phyloP scores from a whole-genome alignment of 106 monocot species.

The Hemerocallis citrina region DNA sequence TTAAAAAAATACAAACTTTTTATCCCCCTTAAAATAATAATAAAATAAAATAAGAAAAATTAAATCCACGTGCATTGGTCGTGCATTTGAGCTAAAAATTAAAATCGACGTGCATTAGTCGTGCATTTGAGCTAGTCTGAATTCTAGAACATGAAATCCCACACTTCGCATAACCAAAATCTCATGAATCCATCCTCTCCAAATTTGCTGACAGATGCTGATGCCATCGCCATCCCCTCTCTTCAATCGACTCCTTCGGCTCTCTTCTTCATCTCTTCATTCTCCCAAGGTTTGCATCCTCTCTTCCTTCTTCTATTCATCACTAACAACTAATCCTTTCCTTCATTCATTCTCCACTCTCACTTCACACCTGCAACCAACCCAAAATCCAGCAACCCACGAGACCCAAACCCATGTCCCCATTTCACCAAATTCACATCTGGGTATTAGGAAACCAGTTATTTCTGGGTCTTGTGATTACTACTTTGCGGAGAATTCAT shows the following conservation, averaged over 20 bases:
- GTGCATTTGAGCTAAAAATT: too few species aligned
- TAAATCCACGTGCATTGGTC: too few species aligned
- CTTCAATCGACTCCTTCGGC: neutral
- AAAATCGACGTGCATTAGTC: too few species aligned
- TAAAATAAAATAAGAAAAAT: too few species aligned
- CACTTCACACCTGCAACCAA: neutral
- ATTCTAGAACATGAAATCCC: too few species aligned
- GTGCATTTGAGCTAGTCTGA: too few species aligned
- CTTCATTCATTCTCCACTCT: neutral
- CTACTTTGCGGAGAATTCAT: constrained; percentile 19
- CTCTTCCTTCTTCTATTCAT: neutral
- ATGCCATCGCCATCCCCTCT: neutral
- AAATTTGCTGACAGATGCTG: neutral
- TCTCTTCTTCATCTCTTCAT: neutral
- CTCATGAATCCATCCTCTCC: neutral
- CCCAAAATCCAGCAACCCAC: neutral
- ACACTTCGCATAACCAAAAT: neutral
- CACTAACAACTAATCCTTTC: constrained; percentile 4
- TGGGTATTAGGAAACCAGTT: constrained; percentile 22
- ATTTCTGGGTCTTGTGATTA: constrained; percentile 30
- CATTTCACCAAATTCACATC: constrained; percentile 3
- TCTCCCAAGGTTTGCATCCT: neutral
- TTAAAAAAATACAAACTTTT: too few species aligned
- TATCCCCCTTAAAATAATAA: too few species aligned
- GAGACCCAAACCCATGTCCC: neutral